phyloP scores from a whole-genome alignment of 2,329 filamentous ascomycete species.

The Trichoderma simmonsii region DNA sequence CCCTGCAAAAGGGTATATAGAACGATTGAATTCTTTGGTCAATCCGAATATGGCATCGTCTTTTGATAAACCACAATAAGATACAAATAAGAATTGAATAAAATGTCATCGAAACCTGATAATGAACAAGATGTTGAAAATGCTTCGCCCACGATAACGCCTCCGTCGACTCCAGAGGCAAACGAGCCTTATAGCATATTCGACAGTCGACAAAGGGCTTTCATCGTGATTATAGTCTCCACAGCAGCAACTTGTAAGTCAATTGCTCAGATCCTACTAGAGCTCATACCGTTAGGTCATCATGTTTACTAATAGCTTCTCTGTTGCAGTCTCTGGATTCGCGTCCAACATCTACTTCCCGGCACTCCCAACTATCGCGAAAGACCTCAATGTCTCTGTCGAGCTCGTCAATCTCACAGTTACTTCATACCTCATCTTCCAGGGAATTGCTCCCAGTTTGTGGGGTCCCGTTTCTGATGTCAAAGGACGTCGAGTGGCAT shows the following conservation, averaged over 20 bases:
- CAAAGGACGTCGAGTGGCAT: constrained; percentile 52
- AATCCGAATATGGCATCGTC: not conserved
- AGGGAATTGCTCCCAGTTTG: constrained; percentile 57
- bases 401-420: constrained; percentile 49
- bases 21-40: not conserved
- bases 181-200: constrained; percentile 48
- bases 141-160: not conserved
- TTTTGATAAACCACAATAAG: not conserved
- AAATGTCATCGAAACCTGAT: not conserved
- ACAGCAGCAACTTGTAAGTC: constrained; percentile 49
- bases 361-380: constrained; percentile 47
- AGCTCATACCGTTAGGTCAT: not conserved
- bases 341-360: constrained; percentile 55
- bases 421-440: constrained; percentile 58
- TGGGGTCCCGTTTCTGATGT: constrained; percentile 55
- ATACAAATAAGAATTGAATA: not conserved
- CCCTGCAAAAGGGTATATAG: constrained; percentile 1
- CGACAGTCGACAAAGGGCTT: constrained; percentile 44
- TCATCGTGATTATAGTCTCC: constrained; percentile 47
- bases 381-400: constrained; percentile 43
- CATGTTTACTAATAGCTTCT: not conserved
- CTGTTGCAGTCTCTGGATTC: constrained; percentile 37
- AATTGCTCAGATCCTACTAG: not conserved
- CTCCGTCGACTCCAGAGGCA: not conserved
- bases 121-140: not conserved